Conservation (phyloP, 805 yeast genomes). For the Teunomyces panamensis region DNA sequence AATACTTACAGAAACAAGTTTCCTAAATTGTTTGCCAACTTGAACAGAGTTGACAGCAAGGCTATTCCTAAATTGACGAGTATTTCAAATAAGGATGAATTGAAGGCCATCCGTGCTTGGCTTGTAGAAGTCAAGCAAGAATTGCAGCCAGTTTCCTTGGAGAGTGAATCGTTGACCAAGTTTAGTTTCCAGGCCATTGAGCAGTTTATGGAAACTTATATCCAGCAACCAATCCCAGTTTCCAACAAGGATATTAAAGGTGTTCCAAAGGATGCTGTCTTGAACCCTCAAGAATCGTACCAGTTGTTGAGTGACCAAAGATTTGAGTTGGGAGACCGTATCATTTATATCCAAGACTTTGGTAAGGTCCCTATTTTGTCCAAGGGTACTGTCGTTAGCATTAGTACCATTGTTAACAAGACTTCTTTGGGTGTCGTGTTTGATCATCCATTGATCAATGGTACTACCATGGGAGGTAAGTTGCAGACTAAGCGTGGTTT, state of each 20-base stretch:
- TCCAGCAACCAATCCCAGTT: constrained; percentile 42
- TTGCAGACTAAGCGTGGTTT: constrained; percentile 77
- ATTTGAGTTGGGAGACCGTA: constrained; percentile 86
- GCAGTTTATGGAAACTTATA: constrained; percentile 46
- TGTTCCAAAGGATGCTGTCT: constrained; percentile 80
- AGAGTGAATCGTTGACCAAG: constrained; percentile 73
- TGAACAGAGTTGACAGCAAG: constrained; percentile 22
- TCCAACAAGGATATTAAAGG: constrained; percentile 63
- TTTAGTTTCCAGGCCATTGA: constrained; percentile 69
- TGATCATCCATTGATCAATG: constrained; percentile 80
- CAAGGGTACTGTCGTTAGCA: constrained; percentile 85
- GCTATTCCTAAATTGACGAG: constrained; percentile 38
- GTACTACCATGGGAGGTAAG: constrained; percentile 77
- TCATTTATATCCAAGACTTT: constrained; percentile 75
- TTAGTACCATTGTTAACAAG: constrained; percentile 55
- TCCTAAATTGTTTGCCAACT: constrained; percentile 53
- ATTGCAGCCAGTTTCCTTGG: constrained; percentile 65
- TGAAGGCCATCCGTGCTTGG: constrained; percentile 46
- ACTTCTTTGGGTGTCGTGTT: constrained; percentile 74
- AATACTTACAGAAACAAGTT: constrained; percentile 59
- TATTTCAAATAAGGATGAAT: constrained; percentile 37
- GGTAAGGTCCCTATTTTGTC: constrained; percentile 88
- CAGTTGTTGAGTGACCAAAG: constrained; percentile 70
- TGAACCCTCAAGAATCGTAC: constrained; percentile 71
- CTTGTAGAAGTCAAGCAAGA: constrained; percentile 46